Conservation (phyloP, 345 rosid species). For the Melaleuca alternifolia region DNA sequence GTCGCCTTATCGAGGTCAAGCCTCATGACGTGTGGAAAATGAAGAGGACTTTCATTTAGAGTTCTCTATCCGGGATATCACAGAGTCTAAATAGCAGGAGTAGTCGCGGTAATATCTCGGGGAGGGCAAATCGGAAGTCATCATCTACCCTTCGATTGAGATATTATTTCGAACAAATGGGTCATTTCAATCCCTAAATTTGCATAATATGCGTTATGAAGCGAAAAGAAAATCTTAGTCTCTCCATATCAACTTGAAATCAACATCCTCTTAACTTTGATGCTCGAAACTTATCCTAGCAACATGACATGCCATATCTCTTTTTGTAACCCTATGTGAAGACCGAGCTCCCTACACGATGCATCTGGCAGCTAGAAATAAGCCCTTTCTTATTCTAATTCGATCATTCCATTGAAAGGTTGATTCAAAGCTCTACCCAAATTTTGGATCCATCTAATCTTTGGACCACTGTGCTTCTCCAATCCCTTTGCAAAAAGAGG, state of each 20-base stretch:
- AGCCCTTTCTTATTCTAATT: background rate
- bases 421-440: background rate
- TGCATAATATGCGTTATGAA: background rate
- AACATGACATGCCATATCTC: background rate
- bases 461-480: background rate
- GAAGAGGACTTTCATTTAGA: background rate
- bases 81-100: background rate
- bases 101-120: background rate
- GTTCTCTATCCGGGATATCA: background rate
- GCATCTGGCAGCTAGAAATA: background rate
- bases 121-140: background rate
- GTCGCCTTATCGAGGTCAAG: background rate
- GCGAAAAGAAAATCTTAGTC: background rate
- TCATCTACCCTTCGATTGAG: background rate
- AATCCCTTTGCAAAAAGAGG: background rate
- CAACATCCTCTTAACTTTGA: background rate
- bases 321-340: background rate
- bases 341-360: accelerated
- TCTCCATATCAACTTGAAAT: background rate
- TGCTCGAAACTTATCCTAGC: background rate
- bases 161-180: background rate
- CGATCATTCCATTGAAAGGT: background rate
- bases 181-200: background rate
- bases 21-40: background rate
- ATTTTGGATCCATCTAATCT: background rate